Base-by-base conservation (phyloP, 805 yeast species). In the Metschnikowia hibisci region DNA sequence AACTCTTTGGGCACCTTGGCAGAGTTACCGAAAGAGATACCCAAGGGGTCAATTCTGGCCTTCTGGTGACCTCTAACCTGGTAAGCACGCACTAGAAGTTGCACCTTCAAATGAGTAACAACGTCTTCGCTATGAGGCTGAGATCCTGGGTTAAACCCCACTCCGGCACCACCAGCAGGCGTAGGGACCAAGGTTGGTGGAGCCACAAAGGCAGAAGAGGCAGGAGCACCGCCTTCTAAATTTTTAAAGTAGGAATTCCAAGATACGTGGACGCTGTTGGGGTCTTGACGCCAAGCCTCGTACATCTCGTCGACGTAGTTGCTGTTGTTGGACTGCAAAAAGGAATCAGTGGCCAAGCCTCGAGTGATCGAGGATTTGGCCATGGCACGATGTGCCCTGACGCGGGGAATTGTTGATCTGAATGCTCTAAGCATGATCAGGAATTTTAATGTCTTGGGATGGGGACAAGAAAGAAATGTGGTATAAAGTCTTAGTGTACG, bases 61-160 rank as follows among this genome's bases (percentile, higher is more conserved):
- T 87, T 87, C 66, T 83, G 85, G 67, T 93, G 99, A 54, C 99
- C 99, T 69, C 98, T 82, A 41, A 93, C 99, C 74, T 93, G 99
- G 71, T 90, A 93, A 25, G 99, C 99, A 67, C 99, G 86, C 51
- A 95, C 97, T 57, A 93, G 77, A 56, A 93, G 79, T 76, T 93
- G 99, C 13, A 89, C 95, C 67, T 93, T 93, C 75, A 93, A 79
- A 66, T 93, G 98, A 50, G 87, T 77, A 51, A 85, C 76, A 34
- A 90, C 87, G 52, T 82, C 87, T 58, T 81, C 79, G 51, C 71
- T 64, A 47, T 64, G 65, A 25, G 72, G 74, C 33, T 57, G 58
- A 39, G 77, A 75, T 22, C 77, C 78, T 26, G 82, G 86, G 37
- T 80, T 71, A 51, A 78, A 73, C 2, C 65, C 63, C 27, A 52